Conservation (phyloP, 331 rosid species). For the Rosa hybrid region DNA sequence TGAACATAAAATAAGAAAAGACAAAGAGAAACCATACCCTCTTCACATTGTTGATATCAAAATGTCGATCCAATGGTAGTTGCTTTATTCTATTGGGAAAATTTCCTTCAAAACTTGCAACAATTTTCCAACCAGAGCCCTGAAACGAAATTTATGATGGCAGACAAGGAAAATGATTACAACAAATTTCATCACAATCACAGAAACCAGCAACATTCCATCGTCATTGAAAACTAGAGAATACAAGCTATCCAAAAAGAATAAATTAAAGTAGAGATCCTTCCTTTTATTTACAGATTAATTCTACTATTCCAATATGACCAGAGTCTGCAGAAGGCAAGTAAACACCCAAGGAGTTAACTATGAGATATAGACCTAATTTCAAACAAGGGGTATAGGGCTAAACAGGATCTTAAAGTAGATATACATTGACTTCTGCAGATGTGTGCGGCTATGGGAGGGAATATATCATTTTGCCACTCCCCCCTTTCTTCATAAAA, state of each 20-base stretch:
- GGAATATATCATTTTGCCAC: neutral
- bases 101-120: constrained; percentile 95
- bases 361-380: neutral
- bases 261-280: neutral
- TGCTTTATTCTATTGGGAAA: constrained; percentile 92
- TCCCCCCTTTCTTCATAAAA: neutral
- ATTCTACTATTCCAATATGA: neutral
- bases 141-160: constrained; percentile 29
- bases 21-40: constrained; percentile 52
- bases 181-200: neutral
- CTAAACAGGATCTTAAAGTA: neutral
- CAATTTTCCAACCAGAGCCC: constrained; percentile 98
- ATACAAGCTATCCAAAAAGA: neutral
- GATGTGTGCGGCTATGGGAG: neutral
- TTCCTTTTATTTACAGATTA: neutral
- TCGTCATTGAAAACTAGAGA: neutral
- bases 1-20: constrained; percentile 25
- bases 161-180: neutral
- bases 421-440: neutral
- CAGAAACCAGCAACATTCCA: neutral
- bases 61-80: constrained; percentile 91
- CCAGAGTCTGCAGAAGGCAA: neutral
- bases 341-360: neutral
- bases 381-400: neutral
- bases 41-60: constrained; percentile 89